Evolutionary conservation across 1,284 basidiomycete genomes (phyloP).

Genomic region (Moesziomyces sp.): DNA sequence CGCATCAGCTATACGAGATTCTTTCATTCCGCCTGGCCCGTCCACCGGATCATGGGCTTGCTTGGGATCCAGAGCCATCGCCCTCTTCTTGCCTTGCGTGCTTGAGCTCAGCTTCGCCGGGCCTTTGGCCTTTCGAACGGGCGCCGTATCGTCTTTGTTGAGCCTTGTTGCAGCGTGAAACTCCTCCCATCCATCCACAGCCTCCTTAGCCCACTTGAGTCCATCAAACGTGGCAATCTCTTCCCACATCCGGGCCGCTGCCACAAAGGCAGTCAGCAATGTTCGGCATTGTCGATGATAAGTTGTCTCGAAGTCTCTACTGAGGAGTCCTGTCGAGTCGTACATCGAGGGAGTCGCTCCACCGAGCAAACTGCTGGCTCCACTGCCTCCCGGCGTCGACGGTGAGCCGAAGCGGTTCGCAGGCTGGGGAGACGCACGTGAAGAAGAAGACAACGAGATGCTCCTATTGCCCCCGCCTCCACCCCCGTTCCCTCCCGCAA

Average conservation of each 20-base stretch:
- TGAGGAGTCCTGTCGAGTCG: slow-evolving; percentile 42
- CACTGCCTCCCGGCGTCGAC: slow-evolving; percentile 16
- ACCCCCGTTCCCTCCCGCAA: slow-evolving; percentile 10
- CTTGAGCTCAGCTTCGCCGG: slow-evolving; percentile 7
- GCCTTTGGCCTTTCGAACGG: slow-evolving; percentile 21
- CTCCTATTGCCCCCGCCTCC: slow-evolving; percentile 22
- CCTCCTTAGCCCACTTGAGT: slow-evolving; percentile 55
- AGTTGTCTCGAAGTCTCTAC: slow-evolving; percentile 54
- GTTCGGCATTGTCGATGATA: slow-evolving; percentile 55
- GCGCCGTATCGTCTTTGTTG: slow-evolving; percentile 15
- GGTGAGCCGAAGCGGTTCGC: slow-evolving; percentile 19
- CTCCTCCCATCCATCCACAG: slow-evolving; percentile 55
- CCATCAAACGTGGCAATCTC: slow-evolving; percentile 60
- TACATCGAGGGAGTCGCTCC: slow-evolving; percentile 23
- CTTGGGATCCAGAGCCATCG: slow-evolving; percentile 19
- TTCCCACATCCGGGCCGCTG: slow-evolving; percentile 52
- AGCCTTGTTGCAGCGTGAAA: slow-evolving; percentile 29
- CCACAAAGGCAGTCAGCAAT: slow-evolving; percentile 45
- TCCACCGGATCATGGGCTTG: slow-evolving; percentile 29
- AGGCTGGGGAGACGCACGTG: slow-evolving; percentile 27
- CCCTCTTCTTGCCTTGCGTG: slow-evolving; percentile 23
- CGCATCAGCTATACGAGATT: slow-evolving; percentile 34
- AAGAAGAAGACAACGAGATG: slow-evolving; percentile 41
- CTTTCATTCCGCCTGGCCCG: slow-evolving; percentile 33
- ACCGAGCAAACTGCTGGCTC: neutral